Evolutionary conservation across 2,329 filamentous ascomycete genomes (phyloP).

Genomic region (Colletotrichum eremochloae): DNA sequence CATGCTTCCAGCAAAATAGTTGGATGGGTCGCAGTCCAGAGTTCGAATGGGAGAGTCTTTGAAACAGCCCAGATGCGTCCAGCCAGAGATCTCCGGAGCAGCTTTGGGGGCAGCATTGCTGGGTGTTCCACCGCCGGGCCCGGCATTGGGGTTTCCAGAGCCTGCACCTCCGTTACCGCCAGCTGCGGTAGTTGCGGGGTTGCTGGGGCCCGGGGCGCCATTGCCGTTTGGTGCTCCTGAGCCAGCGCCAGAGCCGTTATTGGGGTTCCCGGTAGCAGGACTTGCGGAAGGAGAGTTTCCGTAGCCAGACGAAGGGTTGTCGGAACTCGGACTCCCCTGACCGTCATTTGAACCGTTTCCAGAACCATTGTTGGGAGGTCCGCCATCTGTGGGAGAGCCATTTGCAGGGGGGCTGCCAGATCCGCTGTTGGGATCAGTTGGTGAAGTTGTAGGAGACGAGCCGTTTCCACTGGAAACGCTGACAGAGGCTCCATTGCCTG

Average conservation of each 20-base stretch:
- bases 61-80: conserved; percentile 51
- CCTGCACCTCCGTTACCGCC: conserved; percentile 5
- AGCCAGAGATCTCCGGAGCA: conserved; percentile 39
- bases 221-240: conserved; percentile 5
- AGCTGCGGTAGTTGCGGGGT: neutral
- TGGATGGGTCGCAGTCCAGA: conserved; percentile 44
- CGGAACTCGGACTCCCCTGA: neutral
- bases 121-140: conserved; percentile 8
- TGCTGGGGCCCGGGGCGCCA: neutral
- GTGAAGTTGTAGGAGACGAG: neutral
- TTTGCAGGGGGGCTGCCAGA: neutral
- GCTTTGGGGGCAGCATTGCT: conserved; percentile 9
- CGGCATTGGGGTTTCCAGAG: neutral
- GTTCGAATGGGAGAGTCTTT: conserved; percentile 45
- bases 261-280: conserved; percentile 1
- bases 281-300: neutral
- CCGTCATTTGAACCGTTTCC: neutral
- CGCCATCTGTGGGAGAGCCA: neutral
- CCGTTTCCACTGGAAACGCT: neutral
- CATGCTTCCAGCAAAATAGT: conserved; percentile 54
- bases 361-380: neutral
- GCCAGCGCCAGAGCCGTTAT: neutral
- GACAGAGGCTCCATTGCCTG: conserved; percentile 1
- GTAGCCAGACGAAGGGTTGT: neutral
- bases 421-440: neutral